Evolutionary conservation across 1,139 yeast species (phyloP).

Genomic region (Zygosaccharomyces pseudobailii): DNA sequence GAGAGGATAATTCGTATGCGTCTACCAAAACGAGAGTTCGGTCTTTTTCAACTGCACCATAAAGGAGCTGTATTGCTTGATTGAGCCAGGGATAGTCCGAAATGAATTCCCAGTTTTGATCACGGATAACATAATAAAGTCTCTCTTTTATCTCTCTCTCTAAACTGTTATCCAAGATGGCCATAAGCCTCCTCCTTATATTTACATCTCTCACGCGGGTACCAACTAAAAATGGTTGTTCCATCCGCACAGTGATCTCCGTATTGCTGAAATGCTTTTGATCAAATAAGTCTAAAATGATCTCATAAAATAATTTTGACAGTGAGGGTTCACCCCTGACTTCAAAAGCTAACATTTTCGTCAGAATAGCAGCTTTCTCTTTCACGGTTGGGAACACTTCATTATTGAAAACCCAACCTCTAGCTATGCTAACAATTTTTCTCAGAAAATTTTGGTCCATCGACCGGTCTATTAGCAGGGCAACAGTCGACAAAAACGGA

Average conservation of each 20-base stretch:
- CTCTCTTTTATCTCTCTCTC: conserved; percentile 78
- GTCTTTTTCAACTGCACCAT: conserved; percentile 65
- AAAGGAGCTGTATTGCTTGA: conserved; percentile 83
- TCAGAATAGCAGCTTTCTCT: conserved; percentile 90
- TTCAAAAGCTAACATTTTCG: conserved; percentile 93
- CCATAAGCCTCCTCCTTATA: conserved; percentile 75
- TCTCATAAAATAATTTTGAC: conserved; percentile 76
- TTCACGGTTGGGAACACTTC: conserved; percentile 92
- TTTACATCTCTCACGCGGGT: conserved; percentile 76
- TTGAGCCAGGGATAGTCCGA: conserved; percentile 94
- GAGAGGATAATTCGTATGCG: conserved; percentile 54
- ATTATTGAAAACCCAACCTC: conserved; percentile 85
- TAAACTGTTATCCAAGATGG: conserved; percentile 70
- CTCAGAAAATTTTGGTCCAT: conserved; percentile 69
- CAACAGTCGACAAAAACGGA: conserved; percentile 76
- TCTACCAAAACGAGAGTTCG: conserved; percentile 43
- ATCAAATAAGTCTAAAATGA: conserved; percentile 83
- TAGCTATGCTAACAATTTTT: conserved; percentile 72
- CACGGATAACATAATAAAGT: conserved; percentile 76
- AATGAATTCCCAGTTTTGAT: conserved; percentile 94
- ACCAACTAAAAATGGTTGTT: conserved; percentile 93
- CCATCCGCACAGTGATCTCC: conserved; percentile 92
- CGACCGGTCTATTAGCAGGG: conserved; percentile 87
- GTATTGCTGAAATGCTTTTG: conserved; percentile 75
- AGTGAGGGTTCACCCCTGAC: conserved; percentile 78